Conservation (phyloP, 768 basidiomycete species). For the Lactarius quietus region DNA sequence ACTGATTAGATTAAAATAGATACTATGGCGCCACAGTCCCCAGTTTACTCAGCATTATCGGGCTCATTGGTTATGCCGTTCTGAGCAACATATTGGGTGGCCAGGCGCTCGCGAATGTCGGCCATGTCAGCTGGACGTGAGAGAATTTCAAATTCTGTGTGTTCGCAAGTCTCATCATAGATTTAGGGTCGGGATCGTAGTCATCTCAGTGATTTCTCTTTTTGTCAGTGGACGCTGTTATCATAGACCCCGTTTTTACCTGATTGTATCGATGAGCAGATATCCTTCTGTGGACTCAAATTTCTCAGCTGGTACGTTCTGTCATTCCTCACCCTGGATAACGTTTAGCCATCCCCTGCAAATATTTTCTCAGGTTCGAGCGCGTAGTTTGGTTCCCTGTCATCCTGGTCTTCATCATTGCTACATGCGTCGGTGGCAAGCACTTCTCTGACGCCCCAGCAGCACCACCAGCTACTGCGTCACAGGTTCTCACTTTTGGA, state of each 20-base stretch:
- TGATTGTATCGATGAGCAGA: constrained; percentile 32
- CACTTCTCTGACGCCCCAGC: constrained; percentile 52
- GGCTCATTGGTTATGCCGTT: constrained; percentile 53
- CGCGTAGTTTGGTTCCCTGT: constrained; percentile 74
- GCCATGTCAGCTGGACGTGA: constrained; percentile 49
- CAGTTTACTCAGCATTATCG: constrained; percentile 47
- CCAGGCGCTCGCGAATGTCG: constrained; percentile 53
- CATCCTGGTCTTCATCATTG: constrained; percentile 73
- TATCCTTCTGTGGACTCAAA: constrained; percentile 65
- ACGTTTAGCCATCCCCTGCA: no score
- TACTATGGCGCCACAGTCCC: constrained; percentile 51
- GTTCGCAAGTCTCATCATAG: background rate
- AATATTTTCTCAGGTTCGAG: constrained; percentile 56
- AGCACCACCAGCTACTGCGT: constrained; percentile 50
- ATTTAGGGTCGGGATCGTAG: constrained; percentile 65
- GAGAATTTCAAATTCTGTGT: constrained; percentile 19
- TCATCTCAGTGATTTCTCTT: constrained; percentile 67
- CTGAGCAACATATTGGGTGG: constrained; percentile 61
- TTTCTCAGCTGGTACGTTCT: constrained; percentile 50
- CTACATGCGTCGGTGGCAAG: constrained; percentile 74
- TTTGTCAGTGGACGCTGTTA: constrained; percentile 32
- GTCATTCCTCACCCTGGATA: background rate
- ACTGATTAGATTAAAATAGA: constrained; percentile 34
- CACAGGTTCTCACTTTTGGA: constrained; percentile 52
- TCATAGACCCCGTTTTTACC: background rate